Evolutionary conservation across 23 red algal genomes (phyloP).

Genomic region (Agarophyton chilense): DNA sequence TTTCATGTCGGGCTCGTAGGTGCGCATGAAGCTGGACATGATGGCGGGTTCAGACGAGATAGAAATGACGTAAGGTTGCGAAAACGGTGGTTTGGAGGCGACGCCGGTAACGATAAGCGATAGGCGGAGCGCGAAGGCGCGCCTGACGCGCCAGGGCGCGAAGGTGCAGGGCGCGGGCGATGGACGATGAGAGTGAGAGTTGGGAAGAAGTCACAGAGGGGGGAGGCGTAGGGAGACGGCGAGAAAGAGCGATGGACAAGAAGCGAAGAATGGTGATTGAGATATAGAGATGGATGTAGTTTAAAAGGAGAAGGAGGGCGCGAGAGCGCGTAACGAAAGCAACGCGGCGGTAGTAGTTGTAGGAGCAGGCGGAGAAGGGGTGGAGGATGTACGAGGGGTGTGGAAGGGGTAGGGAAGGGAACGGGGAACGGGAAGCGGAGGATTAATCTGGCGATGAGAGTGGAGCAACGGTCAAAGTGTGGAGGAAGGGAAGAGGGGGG

Average conservation of each 20-base stretch:
- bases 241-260: not conserved
- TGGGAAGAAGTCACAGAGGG: not conserved
- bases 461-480: not conserved
- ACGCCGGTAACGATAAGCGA: not conserved
- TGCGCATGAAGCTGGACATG: conserved; percentile 54
- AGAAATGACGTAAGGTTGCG: not conserved
- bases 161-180: conserved; percentile 3
- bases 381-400: not conserved
- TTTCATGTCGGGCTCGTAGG: conserved; percentile 85
- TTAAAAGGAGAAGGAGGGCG: not conserved
- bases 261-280: not conserved
- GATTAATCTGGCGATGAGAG: conserved; percentile 18
- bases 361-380: not conserved
- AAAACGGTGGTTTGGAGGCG: not conserved
- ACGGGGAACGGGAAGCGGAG: not conserved
- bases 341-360: no score
- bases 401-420: not conserved
- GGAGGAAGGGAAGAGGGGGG: not conserved
- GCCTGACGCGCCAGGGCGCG: conserved; percentile 53
- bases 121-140: conserved; percentile 39
- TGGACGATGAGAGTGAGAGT: not conserved
- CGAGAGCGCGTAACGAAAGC: no score
- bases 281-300: not conserved
- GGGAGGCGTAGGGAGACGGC: not conserved
- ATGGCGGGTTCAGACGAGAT: not conserved